A percentile compares a stretch with the other conserved stretches of the same genome.
phyloP scores from a whole-genome alignment of 768 basidiomycete genomes.

The Lactifluus pinguis region DNA sequence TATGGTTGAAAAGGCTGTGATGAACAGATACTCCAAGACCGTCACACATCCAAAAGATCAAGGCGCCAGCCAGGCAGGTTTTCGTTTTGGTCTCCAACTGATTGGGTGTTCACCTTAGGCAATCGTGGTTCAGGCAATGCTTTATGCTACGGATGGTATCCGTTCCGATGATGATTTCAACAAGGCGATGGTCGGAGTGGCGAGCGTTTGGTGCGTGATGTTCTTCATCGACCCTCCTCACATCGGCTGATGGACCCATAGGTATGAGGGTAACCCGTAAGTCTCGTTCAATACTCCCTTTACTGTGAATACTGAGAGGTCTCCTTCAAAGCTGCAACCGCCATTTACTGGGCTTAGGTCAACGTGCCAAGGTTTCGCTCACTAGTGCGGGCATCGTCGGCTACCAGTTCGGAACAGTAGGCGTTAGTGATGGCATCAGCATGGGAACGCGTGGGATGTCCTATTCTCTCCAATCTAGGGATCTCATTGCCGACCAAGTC shows the following conservation, averaged over 20 bases:
- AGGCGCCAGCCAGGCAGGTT: slow-evolving; percentile 79
- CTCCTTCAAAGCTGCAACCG: slow-evolving; percentile 70
- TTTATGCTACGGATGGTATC: slow-evolving; percentile 97
- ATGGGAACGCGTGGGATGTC: slow-evolving; percentile 95
- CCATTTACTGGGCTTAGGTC: slow-evolving; percentile 84
- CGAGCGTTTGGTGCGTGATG: slow-evolving; percentile 79
- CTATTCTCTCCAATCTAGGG: slow-evolving; percentile 94
- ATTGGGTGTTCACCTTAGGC: neutral
- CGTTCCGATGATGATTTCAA: slow-evolving; percentile 72
- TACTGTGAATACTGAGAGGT: neutral
- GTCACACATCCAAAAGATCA: slow-evolving; percentile 92
- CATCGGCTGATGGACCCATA: slow-evolving; percentile 27
- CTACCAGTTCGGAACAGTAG: slow-evolving; percentile 96
- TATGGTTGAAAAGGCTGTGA: slow-evolving; percentile 24
- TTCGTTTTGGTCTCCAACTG: neutral
- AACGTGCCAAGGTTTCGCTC: slow-evolving; percentile 78
- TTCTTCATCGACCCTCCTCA: slow-evolving; percentile 8
- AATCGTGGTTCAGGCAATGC: slow-evolving; percentile 68
- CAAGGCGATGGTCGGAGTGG: slow-evolving; percentile 97
- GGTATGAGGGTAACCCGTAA: slow-evolving; percentile 99
- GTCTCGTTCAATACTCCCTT: slow-evolving; percentile 24
- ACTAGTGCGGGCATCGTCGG: slow-evolving; percentile 64
- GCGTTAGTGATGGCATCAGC: slow-evolving; percentile 97
- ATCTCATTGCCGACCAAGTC: slow-evolving; percentile 95
- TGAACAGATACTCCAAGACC: slow-evolving; percentile 63